These are phyloP conservation scores for Alectoria sarmentosa DNA, from an alignment of 495 filamentous ascomycete species.

Conservation along the genomic window DNA sequence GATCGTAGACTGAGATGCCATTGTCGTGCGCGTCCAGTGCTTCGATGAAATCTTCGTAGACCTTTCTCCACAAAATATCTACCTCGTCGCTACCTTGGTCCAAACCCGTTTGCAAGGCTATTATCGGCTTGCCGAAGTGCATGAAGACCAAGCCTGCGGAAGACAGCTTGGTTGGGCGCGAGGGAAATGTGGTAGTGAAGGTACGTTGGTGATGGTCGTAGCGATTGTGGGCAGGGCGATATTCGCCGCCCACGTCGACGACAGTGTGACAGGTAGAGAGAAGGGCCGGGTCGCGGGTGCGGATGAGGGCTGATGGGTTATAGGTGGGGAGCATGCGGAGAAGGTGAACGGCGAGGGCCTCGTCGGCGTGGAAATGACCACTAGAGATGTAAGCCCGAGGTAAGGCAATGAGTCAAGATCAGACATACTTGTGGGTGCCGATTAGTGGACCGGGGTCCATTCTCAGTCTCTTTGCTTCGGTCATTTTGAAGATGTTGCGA, in stretches of 20 bases:
- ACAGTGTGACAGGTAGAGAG: conserved; percentile 86
- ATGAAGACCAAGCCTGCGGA: conserved; percentile 91
- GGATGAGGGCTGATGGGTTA: conserved; percentile 62
- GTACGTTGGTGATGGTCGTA: conserved; percentile 97
- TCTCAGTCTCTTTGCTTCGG: conserved; percentile 65
- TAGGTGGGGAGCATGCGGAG: conserved; percentile 85
- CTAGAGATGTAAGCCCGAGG: conserved; percentile 28
- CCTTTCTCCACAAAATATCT: conserved; percentile 69
- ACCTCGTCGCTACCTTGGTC: conserved; percentile 57
- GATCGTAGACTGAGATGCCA: conserved; percentile 75
- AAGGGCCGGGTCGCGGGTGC: conserved; percentile 74
- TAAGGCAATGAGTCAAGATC: not conserved
- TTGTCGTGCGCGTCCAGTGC: conserved; percentile 97
- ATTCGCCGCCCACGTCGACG: conserved; percentile 91
- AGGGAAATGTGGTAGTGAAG: conserved; percentile 73
- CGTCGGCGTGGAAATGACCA: conserved; percentile 98
- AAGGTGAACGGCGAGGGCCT: conserved; percentile 96
- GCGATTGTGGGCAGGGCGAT: conserved; percentile 64
- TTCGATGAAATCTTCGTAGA: conserved; percentile 92
- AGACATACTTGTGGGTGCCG: conserved; percentile 73
- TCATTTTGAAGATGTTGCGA: conserved; percentile 46
- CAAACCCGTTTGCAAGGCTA: conserved; percentile 60
- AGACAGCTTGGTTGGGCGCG: conserved; percentile 76
- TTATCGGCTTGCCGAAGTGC: conserved; percentile 83
- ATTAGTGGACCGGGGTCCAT: conserved; percentile 49